Evolutionary conservation across 345 rosid species (phyloP), one percentile per base, ranked within the genome.

Genomic region (Crucihimalaya himalaica): DNA sequence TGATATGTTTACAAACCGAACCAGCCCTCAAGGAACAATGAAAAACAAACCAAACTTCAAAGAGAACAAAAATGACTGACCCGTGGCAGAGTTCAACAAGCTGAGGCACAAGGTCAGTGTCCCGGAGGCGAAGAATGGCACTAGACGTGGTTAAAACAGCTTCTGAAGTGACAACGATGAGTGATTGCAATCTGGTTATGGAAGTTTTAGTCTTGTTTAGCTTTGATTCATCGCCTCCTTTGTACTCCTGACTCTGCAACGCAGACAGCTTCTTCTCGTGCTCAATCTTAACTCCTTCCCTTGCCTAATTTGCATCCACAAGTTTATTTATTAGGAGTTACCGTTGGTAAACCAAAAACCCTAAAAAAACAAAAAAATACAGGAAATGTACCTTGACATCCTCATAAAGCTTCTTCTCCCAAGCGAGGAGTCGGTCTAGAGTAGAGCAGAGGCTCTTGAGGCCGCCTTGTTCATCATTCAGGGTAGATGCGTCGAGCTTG

Each of bases 391-490:
- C 98, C 98, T 93, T 93, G 37, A 93, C 92, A 66, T 93, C 98
- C 70, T 83, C 83, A 54, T 82, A 93, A 12, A 90, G 93, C 80
- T 93, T 93, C 84, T 87, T 89, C 87, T 90, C 98, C 98, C 98
- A 93, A 51, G 97, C 98, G 81, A 87, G 82, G 51, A 93, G 87
- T 74, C 92, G 85, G 68, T 93, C 98, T 69, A 91, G 75, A 42
- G 93, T 89, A 68, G 96, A 87, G 76, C 91, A 93, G 42, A 93
- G 96, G 75, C 97, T 89, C 78, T 70, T 89, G 14, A 79, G 78
- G 59, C 86, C 88, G 42, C 84, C 87, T 35, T 83, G 72, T 68
- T 56, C 61, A 16, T 80, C 85, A 62, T 68, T 78, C 21, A 93
- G 82, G 10, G 86, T 70, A 59, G 82, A 71, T 3, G 91, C 72